phyloP scores from a whole-genome alignment of 192 early-diverging fungal genomes.

The Chytriomyces sp. region DNA sequence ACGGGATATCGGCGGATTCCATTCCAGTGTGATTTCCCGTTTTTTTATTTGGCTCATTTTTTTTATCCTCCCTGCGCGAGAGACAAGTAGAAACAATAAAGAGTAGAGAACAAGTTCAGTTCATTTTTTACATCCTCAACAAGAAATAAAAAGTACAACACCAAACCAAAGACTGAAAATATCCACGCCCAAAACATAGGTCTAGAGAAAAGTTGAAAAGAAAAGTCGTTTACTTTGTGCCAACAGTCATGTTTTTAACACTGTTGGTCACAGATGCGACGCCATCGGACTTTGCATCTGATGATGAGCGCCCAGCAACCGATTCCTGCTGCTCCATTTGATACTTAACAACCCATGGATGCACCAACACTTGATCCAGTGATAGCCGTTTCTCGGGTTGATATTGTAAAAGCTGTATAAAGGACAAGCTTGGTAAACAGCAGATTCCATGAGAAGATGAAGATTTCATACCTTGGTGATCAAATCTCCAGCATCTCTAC shows the following conservation, averaged over 20 bases:
- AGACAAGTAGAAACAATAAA: neutral
- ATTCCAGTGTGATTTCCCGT: no score
- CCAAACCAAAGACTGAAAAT: neutral
- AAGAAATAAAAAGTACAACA: neutral
- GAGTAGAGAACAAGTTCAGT: neutral
- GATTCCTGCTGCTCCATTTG: conserved; percentile 29
- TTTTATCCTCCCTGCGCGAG: neutral
- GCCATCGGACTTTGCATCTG: neutral
- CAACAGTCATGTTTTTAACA: conserved; percentile 15
- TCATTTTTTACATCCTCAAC: neutral
- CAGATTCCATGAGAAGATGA: no score
- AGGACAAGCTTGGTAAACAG: neutral
- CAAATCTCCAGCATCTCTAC: conserved; percentile 80
- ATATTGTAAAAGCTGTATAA: conserved; percentile 71
- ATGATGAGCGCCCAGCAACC: neutral
- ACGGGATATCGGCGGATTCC: no score
- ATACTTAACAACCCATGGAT: conserved; percentile 72
- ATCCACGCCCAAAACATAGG: no score
- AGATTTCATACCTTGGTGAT: conserved; percentile 84
- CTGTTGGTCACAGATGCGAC: conserved; percentile 9
- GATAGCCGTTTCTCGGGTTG: conserved; percentile 72
- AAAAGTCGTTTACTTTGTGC: neutral
- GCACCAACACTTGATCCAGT: conserved; percentile 74
- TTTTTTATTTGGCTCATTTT: neutral
- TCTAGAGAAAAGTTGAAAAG: neutral